phyloP scores from a whole-genome alignment of 169 alveolate genomes.

The Pseudocohnilembus persalinus region DNA sequence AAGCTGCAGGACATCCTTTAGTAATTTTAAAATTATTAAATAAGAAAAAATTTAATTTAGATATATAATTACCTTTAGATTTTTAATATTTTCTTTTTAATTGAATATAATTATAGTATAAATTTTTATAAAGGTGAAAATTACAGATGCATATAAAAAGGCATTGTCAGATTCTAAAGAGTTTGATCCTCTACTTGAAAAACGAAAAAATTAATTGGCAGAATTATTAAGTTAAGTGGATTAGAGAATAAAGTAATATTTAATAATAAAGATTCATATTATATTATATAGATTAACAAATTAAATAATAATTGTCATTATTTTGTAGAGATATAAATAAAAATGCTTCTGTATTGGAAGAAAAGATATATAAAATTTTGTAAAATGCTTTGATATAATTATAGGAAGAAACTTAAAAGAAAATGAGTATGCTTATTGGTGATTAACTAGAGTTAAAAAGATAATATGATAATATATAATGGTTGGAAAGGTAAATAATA shows the following conservation, averaged over 20 bases:
- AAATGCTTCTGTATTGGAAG: slow-evolving; percentile 28
- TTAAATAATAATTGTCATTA: too few species aligned
- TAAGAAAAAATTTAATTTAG: too few species aligned
- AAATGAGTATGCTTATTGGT: slow-evolving; percentile 33
- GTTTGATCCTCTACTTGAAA: slow-evolving; percentile 41
- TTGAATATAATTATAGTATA: too few species aligned
- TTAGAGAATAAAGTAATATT: slow-evolving; percentile 10
- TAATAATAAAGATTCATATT: not conserved
- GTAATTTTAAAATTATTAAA: too few species aligned
- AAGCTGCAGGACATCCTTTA: slow-evolving; percentile 40
- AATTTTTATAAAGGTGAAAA: too few species aligned
- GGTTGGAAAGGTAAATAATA: slow-evolving; percentile 30
- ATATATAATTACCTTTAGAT: too few species aligned
- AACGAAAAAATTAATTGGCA: slow-evolving; percentile 24
- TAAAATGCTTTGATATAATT: slow-evolving; percentile 32
- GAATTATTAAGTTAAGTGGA: slow-evolving; percentile 27
- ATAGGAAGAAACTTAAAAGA: slow-evolving; percentile 39
- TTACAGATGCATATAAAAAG: slow-evolving; percentile 40
- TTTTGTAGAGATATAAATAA: slow-evolving; percentile 18
- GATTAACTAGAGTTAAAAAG: slow-evolving; percentile 44
- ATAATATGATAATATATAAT: slow-evolving; percentile 33
- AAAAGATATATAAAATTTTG: slow-evolving; percentile 26
- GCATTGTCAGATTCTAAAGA: slow-evolving; percentile 31
- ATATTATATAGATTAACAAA: too few species aligned
- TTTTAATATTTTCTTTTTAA: too few species aligned